Evolutionary conservation across 768 basidiomycete genomes (phyloP).

Genomic region (Hypsizygus marmoreus): DNA sequence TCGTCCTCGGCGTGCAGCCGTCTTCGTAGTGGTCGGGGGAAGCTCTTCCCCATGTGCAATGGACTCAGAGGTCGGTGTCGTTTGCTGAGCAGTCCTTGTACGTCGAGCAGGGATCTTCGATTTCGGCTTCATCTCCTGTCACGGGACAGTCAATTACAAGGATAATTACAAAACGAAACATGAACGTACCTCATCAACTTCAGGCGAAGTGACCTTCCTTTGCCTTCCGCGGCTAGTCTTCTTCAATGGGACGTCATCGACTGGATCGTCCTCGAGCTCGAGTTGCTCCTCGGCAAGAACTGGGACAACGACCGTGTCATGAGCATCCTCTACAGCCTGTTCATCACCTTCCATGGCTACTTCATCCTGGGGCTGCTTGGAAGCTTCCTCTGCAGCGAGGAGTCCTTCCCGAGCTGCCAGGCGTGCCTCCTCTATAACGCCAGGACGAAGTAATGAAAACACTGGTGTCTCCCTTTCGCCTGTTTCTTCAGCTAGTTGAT

Average conservation of each 20-base stretch:
- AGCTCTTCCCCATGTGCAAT: not conserved
- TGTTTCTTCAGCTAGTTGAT: slow-evolving; percentile 1
- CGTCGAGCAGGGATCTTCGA: slow-evolving; percentile 1
- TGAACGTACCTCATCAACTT: slow-evolving; percentile 1
- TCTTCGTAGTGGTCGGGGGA: slow-evolving; percentile 1
- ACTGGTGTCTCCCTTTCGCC: not conserved
- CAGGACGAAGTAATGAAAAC: slow-evolving; percentile 24
- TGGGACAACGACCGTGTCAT: not conserved
- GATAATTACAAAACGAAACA: not conserved
- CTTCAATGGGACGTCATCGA: not conserved
- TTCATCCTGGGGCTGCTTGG: not conserved
- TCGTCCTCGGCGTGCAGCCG: slow-evolving; percentile 3
- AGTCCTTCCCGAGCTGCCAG: slow-evolving; percentile 5
- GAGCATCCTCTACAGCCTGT: not conserved
- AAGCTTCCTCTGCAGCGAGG: not conserved
- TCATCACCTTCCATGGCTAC: slow-evolving; percentile 10
- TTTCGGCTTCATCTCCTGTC: slow-evolving; percentile 7
- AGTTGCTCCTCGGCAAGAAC: not conserved
- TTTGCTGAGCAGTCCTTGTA: not conserved
- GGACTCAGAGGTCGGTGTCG: not conserved
- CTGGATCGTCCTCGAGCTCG: not conserved
- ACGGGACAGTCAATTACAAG: not conserved
- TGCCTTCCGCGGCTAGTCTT: slow-evolving; percentile 11
- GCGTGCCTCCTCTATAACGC: slow-evolving; percentile 16
- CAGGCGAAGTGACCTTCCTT: not conserved